Evolutionary conservation across 495 filamentous ascomycete species (phyloP), one percentile per base, ranked within the genome.

Genomic region (Letharia lupina): DNA sequence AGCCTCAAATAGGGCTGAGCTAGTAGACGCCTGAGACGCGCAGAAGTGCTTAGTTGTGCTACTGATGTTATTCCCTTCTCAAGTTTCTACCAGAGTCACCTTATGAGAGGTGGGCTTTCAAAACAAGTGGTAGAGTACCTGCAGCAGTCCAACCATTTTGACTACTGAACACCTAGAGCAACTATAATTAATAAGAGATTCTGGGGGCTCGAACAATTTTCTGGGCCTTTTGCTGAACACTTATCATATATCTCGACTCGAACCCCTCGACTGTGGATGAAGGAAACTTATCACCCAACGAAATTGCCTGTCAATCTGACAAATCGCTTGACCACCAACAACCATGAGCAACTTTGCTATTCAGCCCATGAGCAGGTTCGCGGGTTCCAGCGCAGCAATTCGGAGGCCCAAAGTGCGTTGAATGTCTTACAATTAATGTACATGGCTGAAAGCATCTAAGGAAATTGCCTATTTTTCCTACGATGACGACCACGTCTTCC

Each of bases 401-500:
- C 84, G 86, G 69, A 80, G 88, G 66, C 88, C 88, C 20, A 89
- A 80, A 77, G 88, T 88, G 75, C 60, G 78, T 73, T 47, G 61
- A 41, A 59, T 66, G 42, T 41, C 31, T 28, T 42, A 42, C 5
- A 57, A 10, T 18, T 48, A 47, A 18, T 60, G 23, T 16, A 48
- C 2, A 40, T 39, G 31, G 12, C 50, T n/a, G 65, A 50, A 12
- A n/a, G 31, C 65, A n/a, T 10, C 59, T 23, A 41, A 92, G 88
- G 94, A 98, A 77, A 90, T 97, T 61, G 81, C 90, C 3, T 89
- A 79, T 73, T 98, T 97, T 74, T 98, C 93, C 1, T 97, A 91
- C 75, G 91, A 97, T 76, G 80, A 89, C 15, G 74, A 91, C 16
- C 95, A 89, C 75, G 70, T 81, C n/a, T 91, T 89, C 71, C 87